Conservation (phyloP, 23 red algal genomes). For the Gracilariopsis chorda region DNA sequence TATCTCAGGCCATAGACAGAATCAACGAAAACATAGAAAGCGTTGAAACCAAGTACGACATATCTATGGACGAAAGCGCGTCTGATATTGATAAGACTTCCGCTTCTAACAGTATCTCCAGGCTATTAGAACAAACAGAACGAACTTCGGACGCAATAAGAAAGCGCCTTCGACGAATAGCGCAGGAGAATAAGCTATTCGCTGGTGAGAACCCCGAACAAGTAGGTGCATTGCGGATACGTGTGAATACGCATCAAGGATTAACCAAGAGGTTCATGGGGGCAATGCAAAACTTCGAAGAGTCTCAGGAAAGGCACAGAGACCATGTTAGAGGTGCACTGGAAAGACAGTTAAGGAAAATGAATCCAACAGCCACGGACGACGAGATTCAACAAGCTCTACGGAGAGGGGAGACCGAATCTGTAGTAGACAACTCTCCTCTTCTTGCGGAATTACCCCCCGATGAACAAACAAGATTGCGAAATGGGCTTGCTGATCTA, state of each 20-base stretch:
- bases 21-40: conserved; percentile 37
- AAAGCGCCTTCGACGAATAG: conserved; percentile 73
- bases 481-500: conserved; percentile 44
- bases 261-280: conserved; percentile 70
- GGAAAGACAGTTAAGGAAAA: conserved; percentile 47
- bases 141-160: conserved; percentile 50
- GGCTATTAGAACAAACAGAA: conserved; percentile 45
- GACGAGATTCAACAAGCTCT: conserved; percentile 59
- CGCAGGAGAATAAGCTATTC: conserved; percentile 60
- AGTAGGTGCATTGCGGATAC: conserved; percentile 21
- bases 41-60: conserved; percentile 45
- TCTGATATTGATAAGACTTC: not conserved
- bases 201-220: conserved; percentile 5
- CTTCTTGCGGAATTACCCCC: conserved; percentile 19
- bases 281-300: conserved; percentile 60
- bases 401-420: not conserved
- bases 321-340: conserved; percentile 41
- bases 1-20: conserved; percentile 29
- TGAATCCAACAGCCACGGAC: conserved; percentile 59
- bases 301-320: conserved; percentile 66
- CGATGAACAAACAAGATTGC: conserved; percentile 43
- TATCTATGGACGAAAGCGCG: conserved; percentile 6
- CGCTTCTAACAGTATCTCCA: conserved; percentile 11
- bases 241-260: conserved; percentile 67
- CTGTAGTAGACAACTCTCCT: conserved; percentile 58